Evolutionary conservation across 169 alveolate species (phyloP).

Genomic region (Cyclospora cayetanensis): DNA sequence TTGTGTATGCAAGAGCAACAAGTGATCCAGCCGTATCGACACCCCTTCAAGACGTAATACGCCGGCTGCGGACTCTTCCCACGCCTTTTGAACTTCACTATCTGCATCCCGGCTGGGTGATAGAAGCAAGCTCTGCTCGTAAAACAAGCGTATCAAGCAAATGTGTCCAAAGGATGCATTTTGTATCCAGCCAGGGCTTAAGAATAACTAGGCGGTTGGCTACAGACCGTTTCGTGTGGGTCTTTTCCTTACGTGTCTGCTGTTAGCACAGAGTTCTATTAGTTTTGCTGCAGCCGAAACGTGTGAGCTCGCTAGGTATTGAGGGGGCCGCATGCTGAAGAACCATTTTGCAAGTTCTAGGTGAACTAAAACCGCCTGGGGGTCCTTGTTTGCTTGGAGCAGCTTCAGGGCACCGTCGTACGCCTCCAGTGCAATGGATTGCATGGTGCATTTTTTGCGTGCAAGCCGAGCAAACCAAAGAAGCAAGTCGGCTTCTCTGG

Average conservation of each 20-base stretch:
- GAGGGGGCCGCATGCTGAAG: slow-evolving; percentile 37
- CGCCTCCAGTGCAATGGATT: slow-evolving; percentile 29
- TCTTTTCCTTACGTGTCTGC: too few species aligned
- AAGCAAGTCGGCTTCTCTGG: slow-evolving; percentile 52
- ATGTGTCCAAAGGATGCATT: neutral
- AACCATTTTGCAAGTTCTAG: slow-evolving; percentile 60
- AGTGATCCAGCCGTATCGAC: neutral
- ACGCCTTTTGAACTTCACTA: neutral
- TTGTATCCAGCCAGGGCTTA: too few species aligned
- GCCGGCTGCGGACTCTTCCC: slow-evolving; percentile 13
- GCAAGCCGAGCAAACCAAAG: slow-evolving; percentile 59
- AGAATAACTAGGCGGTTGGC: too few species aligned
- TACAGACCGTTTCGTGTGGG: too few species aligned
- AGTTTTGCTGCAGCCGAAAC: slow-evolving; percentile 49
- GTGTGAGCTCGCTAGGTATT: slow-evolving; percentile 43
- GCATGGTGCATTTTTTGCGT: neutral
- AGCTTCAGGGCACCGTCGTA: slow-evolving; percentile 38
- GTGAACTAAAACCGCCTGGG: slow-evolving; percentile 32
- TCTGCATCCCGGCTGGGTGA: neutral
- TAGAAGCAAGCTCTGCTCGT: slow-evolving; percentile 27
- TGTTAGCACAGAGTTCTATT: too few species aligned
- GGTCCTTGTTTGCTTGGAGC: neutral
- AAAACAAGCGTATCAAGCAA: neutral
- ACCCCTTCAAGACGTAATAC: neutral
- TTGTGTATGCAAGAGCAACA: slow-evolving; percentile 44